These are phyloP conservation scores for Chlamydomonas sphaeroides DNA, from an alignment of 139 green algal genomes.

Conservation along the genomic window DNA sequence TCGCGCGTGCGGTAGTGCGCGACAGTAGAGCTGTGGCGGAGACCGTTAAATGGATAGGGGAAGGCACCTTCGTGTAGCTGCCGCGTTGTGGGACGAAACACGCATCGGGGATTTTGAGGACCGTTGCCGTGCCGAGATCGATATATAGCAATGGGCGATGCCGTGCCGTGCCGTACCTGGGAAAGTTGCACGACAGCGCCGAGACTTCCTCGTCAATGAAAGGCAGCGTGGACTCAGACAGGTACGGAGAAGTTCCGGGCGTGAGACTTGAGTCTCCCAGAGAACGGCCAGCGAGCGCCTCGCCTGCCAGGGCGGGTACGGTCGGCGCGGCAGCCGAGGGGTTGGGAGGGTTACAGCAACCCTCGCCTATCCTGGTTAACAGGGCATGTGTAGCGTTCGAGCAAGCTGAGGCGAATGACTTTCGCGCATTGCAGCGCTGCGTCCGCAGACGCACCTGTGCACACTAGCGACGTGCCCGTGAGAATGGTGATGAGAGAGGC, in stretches of 20 bases:
- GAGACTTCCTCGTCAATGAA: neutral
- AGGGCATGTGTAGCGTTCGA: too few relatives aligned
- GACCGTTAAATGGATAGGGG: neutral
- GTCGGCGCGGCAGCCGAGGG: too few relatives aligned
- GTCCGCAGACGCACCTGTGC: neutral
- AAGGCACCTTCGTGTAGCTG: neutral
- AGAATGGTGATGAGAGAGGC: neutral
- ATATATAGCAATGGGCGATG: too few relatives aligned
- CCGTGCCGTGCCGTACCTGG: neutral
- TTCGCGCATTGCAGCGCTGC: too few relatives aligned
- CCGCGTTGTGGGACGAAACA: neutral
- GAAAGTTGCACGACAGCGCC: slow-evolving; percentile 20
- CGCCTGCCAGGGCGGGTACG: neutral
- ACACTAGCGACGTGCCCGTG: neutral
- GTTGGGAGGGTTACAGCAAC: too few relatives aligned
- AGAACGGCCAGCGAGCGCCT: too few relatives aligned
- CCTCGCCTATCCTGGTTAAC: too few relatives aligned
- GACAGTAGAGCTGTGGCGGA: neutral
- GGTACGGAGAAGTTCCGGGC: too few relatives aligned
- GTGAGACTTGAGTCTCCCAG: neutral
- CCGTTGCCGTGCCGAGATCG: neutral
- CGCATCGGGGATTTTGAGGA: neutral
- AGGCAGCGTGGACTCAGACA: neutral
- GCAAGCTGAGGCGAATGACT: too few relatives aligned
- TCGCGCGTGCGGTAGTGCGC: neutral